A percentile compares a stretch with the other conserved stretches of the same genome.
These are phyloP conservation scores for Verticillium zaregamsianum DNA, from an alignment of 2,329 filamentous ascomycete species.

Conservation along the genomic window DNA sequence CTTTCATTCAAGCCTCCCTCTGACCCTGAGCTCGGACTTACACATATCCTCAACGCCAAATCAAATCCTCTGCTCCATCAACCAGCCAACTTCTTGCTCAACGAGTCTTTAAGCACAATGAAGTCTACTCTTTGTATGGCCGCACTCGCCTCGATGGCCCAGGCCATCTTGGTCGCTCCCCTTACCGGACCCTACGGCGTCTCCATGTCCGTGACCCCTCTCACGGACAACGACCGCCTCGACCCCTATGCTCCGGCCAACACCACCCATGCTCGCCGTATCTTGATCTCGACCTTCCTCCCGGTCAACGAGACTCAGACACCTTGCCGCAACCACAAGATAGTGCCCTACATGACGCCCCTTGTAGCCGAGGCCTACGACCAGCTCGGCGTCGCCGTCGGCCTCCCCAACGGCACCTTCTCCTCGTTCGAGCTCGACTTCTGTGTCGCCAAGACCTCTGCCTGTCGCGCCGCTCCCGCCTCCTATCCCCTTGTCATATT, in stretches of 20 bases:
- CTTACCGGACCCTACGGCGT: slow-evolving; percentile 25
- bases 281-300: slow-evolving; percentile 26
- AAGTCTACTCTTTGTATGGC: slow-evolving; percentile 11
- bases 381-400: slow-evolving; percentile 16
- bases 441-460: slow-evolving; percentile 12
- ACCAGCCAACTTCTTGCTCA: neutral
- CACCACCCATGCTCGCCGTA: slow-evolving; percentile 16
- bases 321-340: slow-evolving; percentile 13
- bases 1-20: neutral
- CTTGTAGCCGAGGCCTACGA: slow-evolving; percentile 24
- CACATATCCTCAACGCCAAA: neutral
- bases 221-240: slow-evolving; percentile 25
- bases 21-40: neutral
- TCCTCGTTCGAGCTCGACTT: slow-evolving; percentile 18
- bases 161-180: slow-evolving; percentile 21
- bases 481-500: slow-evolving; percentile 30
- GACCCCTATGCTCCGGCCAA: slow-evolving; percentile 23
- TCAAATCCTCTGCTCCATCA: neutral
- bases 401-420: slow-evolving; percentile 26
- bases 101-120: slow-evolving; percentile 9
- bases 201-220: slow-evolving; percentile 15
- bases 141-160: slow-evolving; percentile 9
- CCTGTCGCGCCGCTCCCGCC: neutral
- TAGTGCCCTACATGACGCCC: slow-evolving; percentile 28
- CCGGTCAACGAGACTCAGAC: slow-evolving; percentile 18